Evolutionary conservation across 164 flowering plant genomes (phyloP).

Genomic region (Houttuynia cordata): DNA sequence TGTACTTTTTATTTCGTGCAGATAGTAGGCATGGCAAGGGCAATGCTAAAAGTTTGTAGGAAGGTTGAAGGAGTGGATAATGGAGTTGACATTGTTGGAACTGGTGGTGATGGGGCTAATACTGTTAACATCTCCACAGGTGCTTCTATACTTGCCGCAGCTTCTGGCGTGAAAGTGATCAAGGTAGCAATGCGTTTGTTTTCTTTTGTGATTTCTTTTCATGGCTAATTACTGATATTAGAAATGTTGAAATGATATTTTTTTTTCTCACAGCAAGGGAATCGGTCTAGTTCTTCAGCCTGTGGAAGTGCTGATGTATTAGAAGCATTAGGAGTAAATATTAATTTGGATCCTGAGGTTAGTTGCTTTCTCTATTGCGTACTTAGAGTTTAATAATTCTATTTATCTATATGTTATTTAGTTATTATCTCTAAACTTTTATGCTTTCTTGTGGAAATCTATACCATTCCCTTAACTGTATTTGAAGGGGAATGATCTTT

Average conservation of each 20-base stretch:
- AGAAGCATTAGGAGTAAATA: slow-evolving; percentile 63
- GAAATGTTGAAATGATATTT: background rate
- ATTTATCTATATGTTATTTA: background rate
- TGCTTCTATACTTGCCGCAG: slow-evolving; percentile 86
- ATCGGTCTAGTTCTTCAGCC: slow-evolving; percentile 92
- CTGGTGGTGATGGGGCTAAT: slow-evolving; percentile 98
- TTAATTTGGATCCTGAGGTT: slow-evolving; percentile 84
- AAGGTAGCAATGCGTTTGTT: slow-evolving; percentile 35
- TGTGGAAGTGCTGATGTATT: slow-evolving; percentile 98
- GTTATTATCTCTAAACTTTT: background rate
- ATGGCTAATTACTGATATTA: background rate
- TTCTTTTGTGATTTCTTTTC: background rate
- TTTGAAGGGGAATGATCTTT: too few relatives aligned
- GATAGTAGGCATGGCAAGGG: slow-evolving; percentile 90
- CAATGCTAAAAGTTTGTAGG: slow-evolving; percentile 63
- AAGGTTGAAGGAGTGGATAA: slow-evolving; percentile 66
- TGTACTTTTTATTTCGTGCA: slow-evolving; percentile 10
- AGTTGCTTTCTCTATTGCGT: slow-evolving; percentile 9
- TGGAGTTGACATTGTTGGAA: slow-evolving; percentile 93
- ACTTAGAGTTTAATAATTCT: background rate
- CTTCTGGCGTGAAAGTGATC: slow-evolving; percentile 90
- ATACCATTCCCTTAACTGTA: too few relatives aligned
- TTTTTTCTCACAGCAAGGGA: slow-evolving; percentile 69
- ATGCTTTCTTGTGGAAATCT: too few relatives aligned
- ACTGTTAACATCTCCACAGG: slow-evolving; percentile 97